phyloP scores from a whole-genome alignment of 2,329 filamentous ascomycete genomes.

The Chaetoscypha palmicola region DNA sequence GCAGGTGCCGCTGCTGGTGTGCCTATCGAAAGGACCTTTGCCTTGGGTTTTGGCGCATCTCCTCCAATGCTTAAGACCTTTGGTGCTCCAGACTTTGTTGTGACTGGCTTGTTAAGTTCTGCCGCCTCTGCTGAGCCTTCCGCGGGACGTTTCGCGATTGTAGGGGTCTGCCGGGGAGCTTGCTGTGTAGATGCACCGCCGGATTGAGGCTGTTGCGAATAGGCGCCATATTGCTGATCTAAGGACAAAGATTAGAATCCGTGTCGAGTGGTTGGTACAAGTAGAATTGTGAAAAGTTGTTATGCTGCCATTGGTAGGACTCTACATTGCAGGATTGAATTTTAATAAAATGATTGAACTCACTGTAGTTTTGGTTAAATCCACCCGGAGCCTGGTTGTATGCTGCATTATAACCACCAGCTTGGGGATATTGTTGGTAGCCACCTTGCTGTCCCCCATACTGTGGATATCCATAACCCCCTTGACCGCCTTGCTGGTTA shows the following conservation, averaged over 20 bases:
- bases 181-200: slow-evolving; percentile 33
- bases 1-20: slow-evolving; percentile 42
- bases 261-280: not conserved
- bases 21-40: slow-evolving; percentile 73
- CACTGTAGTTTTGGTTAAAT: slow-evolving; percentile 36
- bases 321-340: not conserved
- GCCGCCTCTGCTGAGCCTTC: slow-evolving; percentile 40
- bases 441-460: slow-evolving; percentile 40
- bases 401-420: slow-evolving; percentile 34
- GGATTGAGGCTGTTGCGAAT: slow-evolving; percentile 44
- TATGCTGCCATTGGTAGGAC: too few species aligned
- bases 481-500: slow-evolving; percentile 44
- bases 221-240: slow-evolving; percentile 48
- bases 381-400: slow-evolving; percentile 20
- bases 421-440: slow-evolving; percentile 47
- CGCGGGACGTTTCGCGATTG: slow-evolving; percentile 57
- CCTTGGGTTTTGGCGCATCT: slow-evolving; percentile 44
- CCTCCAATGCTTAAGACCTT: slow-evolving; percentile 60
- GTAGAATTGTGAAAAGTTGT: not conserved
- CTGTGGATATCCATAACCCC: slow-evolving; percentile 48
- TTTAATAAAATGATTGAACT: slow-evolving; percentile 2
- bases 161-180: slow-evolving; percentile 43
- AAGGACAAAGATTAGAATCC: not conserved
- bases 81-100: slow-evolving; percentile 48
- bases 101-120: slow-evolving; percentile 43